Evolutionary conservation across 768 basidiomycete genomes (phyloP), one percentile per base, ranked within the genome.

Genomic region (Cyathus striatus): DNA sequence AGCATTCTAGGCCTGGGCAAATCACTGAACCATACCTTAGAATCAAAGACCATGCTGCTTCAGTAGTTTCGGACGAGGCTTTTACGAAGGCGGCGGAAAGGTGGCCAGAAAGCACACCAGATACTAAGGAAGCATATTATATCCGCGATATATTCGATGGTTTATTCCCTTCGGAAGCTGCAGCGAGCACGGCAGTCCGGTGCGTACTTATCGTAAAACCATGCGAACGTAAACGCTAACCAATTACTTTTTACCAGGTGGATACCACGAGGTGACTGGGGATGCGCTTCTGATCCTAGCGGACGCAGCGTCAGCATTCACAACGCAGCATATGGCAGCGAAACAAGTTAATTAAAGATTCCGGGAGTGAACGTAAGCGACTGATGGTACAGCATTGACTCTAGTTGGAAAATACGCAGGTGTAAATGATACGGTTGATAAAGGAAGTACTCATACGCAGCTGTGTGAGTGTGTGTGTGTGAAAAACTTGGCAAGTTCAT

Each of bases 261-360:
- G 93, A 86, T 93, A 62, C 93, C 93, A 38, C 83, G 90, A 54
- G 87, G 83, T 43, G 95, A 97, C 62, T 99, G 95, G 95, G 95
- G 95, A 43, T 96, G 95, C 58, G 73, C 89, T 2, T 67, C 90
- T 23, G 96, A 99, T 62, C 96, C 96, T 23, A 93, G 90, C 49
- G 96, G 96, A 23, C 76, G 96, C 39, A 92, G 90, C 49, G 95
- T 98, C 58, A 85, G 79, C 63, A 97, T 98, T 55, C 96, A 99
- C 75, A 90, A 85, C 54, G 83, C 90, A 38, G 95, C 96, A 10
- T 96, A 97, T 61, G 35, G 35, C 13, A 20, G 35, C 35, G 63
- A 68, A 43, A 58, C 60, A 49, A 60, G 56, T 61, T 55, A 60
- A 59, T 57, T 51, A 56, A 50, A 44, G 42, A 35, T 27, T 58